These are phyloP conservation scores for Stagonosporopsis tanaceti DNA, from an alignment of 2,329 filamentous ascomycete genomes.

Conservation along the genomic window DNA sequence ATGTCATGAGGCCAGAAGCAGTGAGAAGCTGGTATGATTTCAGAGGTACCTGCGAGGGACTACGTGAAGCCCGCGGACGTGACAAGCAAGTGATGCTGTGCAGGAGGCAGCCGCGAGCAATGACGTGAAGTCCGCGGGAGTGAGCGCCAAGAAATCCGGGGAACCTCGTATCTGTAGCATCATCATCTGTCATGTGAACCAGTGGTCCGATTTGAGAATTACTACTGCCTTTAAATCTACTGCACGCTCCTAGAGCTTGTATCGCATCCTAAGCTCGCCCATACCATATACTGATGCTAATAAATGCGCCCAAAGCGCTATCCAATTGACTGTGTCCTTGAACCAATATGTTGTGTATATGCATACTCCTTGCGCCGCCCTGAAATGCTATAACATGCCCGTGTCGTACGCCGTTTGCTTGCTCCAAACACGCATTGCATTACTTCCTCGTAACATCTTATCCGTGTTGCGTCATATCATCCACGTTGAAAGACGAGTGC, in stretches of 20 bases:
- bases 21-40: no score
- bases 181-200: background rate
- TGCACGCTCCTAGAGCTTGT: background rate
- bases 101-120: background rate
- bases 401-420: constrained; percentile 4
- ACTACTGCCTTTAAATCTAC: background rate
- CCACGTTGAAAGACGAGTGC: constrained; percentile 1
- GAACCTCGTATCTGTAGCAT: background rate
- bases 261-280: background rate
- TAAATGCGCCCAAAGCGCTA: constrained; percentile 2
- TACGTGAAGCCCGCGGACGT: background rate
- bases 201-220: background rate
- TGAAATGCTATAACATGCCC: constrained; percentile 6
- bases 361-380: constrained; percentile 11
- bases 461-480: background rate
- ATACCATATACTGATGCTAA: constrained; percentile 1
- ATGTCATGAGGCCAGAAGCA: background rate
- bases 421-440: background rate
- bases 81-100: background rate
- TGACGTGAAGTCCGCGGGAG: constrained; percentile 19
- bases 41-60: no score
- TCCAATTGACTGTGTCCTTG: background rate
- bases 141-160: constrained; percentile 17
- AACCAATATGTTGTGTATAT: background rate
- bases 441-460: background rate